A percentile compares a stretch with the other conserved stretches of the same genome.
phyloP scores from a whole-genome alignment of 805 yeast species.

The Kodamaea kaohsiungensis region DNA sequence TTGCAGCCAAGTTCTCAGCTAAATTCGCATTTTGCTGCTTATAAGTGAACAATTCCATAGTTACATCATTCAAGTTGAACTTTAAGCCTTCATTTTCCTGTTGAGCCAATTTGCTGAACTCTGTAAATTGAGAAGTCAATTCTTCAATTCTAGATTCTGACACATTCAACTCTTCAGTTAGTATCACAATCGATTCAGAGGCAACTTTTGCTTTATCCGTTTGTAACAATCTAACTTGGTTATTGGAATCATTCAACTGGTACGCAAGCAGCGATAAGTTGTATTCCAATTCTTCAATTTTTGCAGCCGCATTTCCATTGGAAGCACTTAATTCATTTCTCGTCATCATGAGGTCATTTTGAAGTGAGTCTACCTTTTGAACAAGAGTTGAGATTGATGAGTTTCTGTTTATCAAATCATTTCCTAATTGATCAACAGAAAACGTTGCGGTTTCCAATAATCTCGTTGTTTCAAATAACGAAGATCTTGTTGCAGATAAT shows the following conservation, averaged over 20 bases:
- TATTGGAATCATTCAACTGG: too few species aligned
- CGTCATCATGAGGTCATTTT: background rate
- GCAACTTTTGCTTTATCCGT: too few species aligned
- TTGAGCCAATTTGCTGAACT: too few species aligned
- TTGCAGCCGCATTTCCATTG: background rate
- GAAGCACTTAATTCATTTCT: background rate
- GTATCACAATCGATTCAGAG: too few species aligned
- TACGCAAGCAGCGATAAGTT: too few species aligned
- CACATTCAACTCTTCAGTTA: background rate
- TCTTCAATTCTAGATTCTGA: background rate
- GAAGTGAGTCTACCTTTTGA: background rate
- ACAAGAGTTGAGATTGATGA: background rate
- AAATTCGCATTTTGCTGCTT: background rate
- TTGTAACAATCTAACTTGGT: too few species aligned
- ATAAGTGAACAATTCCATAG: background rate
- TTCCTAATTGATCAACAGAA: background rate
- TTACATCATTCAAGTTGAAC: background rate
- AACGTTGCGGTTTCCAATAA: background rate
- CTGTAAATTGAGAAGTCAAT: background rate
- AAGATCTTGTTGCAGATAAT: background rate
- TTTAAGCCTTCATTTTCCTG: background rate
- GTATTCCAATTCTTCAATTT: background rate
- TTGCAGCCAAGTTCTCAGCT: background rate
- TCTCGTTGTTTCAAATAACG: background rate
- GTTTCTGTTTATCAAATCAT: background rate